Conservation (phyloP, 225 moss, liverwort and hornwort species). For the Pleurozium schreberi region DNA sequence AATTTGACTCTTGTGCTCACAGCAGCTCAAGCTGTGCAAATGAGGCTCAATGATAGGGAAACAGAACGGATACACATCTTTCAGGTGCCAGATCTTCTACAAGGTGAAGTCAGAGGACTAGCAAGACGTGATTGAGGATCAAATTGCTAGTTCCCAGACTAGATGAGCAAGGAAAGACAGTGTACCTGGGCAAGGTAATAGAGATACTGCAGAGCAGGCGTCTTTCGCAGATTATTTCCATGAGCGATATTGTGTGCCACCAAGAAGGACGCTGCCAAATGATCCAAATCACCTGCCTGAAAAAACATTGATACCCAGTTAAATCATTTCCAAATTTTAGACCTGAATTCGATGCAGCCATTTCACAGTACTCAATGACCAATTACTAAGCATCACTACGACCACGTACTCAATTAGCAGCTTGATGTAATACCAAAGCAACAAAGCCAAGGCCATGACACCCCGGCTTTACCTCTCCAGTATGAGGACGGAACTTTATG, state of each 20-base stretch:
- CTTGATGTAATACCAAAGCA: neutral
- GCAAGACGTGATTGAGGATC: neutral
- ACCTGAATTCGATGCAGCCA: neutral
- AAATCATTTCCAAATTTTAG: too few relatives aligned
- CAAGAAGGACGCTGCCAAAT: slow-evolving; percentile 88
- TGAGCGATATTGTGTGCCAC: slow-evolving; percentile 88
- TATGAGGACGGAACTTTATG: slow-evolving; percentile 87
- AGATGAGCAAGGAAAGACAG: neutral
- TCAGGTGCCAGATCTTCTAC: neutral
- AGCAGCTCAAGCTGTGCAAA: neutral
- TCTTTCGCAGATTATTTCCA: slow-evolving; percentile 85
- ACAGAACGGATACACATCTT: neutral
- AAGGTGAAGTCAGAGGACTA: neutral
- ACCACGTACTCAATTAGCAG: neutral
- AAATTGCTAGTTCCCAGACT: neutral
- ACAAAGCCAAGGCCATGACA: neutral
- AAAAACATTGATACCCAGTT: neutral
- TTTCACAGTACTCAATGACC: neutral
- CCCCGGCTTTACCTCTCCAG: slow-evolving; percentile 53
- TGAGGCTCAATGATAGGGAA: neutral
- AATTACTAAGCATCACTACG: neutral
- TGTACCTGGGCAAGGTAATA: slow-evolving; percentile 81
- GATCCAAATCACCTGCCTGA: slow-evolving; percentile 91
- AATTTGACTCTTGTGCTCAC: neutral
- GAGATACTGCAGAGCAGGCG: slow-evolving; percentile 82